Evolutionary conservation across 2,329 filamentous ascomycete species (phyloP).

Genomic region (Epicoccum nigrum): DNA sequence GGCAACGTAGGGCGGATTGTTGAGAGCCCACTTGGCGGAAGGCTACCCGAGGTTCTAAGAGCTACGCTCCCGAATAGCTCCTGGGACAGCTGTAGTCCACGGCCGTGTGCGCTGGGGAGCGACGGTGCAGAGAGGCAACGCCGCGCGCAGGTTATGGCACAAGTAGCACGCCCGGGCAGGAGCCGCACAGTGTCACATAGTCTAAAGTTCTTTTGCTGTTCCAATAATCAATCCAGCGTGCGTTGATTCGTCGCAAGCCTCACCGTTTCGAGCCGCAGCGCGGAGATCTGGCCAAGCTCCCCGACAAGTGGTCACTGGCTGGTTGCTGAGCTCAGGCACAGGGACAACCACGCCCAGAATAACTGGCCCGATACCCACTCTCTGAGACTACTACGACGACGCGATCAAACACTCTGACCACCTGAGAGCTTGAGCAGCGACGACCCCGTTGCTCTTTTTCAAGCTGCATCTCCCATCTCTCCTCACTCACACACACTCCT

Average conservation of each 20-base stretch:
- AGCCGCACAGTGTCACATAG: background rate
- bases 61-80: background rate
- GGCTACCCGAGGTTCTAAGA: background rate
- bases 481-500: slow-evolving; percentile 21
- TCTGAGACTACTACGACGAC: slow-evolving; percentile 5
- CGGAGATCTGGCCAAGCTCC: slow-evolving; percentile 12
- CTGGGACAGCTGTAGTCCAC: background rate
- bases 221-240: background rate
- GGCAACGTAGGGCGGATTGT: slow-evolving; percentile 2
- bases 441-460: slow-evolving; percentile 13
- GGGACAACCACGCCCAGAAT: slow-evolving; percentile 6
- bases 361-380: slow-evolving; percentile 21
- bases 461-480: slow-evolving; percentile 17
- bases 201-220: background rate
- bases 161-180: background rate
- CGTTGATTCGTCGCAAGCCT: slow-evolving; percentile 18
- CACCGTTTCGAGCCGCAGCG: slow-evolving; percentile 15
- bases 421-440: slow-evolving; percentile 13
- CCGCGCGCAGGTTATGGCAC: background rate
- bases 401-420: slow-evolving; percentile 28
- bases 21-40: background rate
- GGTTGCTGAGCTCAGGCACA: no score
- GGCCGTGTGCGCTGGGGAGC: background rate
- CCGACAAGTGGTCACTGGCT: slow-evolving; percentile 6
- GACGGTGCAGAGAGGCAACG: background rate